Percentiles rank a stretch among this genome's conserved stretches.
Conservation (phyloP, 129 eudicot genomes). For the Scalesia atractyloides region DNA sequence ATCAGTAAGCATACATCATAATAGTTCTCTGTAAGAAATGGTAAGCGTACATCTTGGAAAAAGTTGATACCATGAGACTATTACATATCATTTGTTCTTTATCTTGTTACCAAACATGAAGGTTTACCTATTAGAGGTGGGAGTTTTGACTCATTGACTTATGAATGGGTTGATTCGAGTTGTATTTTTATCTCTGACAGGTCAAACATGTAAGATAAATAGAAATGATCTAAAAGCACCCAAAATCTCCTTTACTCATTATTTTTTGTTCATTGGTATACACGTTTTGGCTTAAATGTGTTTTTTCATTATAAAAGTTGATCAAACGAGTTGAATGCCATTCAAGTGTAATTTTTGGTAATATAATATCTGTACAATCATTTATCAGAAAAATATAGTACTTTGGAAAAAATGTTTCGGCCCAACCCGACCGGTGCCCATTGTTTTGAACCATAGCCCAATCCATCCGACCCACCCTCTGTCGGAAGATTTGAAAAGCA, state of each 20-base stretch:
- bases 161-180: neutral
- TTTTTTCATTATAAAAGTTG: neutral
- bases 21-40: neutral
- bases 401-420: neutral
- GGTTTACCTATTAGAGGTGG: neutral
- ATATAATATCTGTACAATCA: neutral
- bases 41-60: neutral
- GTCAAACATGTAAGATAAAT: neutral
- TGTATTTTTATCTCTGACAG: neutral
- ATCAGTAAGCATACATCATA: conserved; percentile 15
- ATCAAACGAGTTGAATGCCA: neutral
- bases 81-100: conserved; percentile 6
- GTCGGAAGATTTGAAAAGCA: neutral
- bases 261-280: neutral
- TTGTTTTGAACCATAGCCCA: neutral
- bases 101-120: neutral
- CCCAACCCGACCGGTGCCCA: neutral
- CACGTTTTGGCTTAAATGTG: neutral
- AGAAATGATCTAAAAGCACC: neutral
- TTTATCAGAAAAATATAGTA: neutral
- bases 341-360: neutral
- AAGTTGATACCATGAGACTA: conserved; percentile 7
- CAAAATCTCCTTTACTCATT: neutral
- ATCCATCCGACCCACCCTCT: neutral
- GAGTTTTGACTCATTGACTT: neutral